Evolutionary conservation across 495 filamentous ascomycete genomes (phyloP).

Genomic region (Trichoderma orchidacearum): DNA sequence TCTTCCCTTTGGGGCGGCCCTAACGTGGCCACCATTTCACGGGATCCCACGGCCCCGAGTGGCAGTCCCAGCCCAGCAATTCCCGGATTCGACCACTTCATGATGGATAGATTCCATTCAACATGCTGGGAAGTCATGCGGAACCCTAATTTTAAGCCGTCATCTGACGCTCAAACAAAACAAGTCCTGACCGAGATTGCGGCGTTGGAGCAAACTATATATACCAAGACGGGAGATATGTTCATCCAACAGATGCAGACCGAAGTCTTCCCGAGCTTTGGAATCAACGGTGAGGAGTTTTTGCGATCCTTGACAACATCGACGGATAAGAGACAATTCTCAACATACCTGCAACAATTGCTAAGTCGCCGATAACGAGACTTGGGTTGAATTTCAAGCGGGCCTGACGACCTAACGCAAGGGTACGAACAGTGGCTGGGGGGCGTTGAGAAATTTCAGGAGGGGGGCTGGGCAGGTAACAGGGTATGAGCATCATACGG

Average conservation of each 20-base stretch:
- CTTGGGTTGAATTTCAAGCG: not conserved
- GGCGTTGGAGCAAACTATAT: slow-evolving; percentile 70
- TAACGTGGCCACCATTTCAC: slow-evolving; percentile 45
- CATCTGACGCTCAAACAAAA: slow-evolving; percentile 68
- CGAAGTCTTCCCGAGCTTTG: slow-evolving; percentile 32
- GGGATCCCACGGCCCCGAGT: slow-evolving; percentile 25
- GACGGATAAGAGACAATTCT: slow-evolving; percentile 33
- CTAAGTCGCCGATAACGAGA: slow-evolving; percentile 14
- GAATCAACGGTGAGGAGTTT: slow-evolving; percentile 33
- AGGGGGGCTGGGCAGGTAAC: not conserved
- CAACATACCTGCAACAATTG: slow-evolving; percentile 30
- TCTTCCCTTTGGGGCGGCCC: slow-evolving; percentile 72
- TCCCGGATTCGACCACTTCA: slow-evolving; percentile 84
- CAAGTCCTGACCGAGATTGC: slow-evolving; percentile 78
- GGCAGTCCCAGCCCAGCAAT: slow-evolving; percentile 37
- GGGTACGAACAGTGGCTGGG: not conserved
- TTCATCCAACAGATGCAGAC: slow-evolving; percentile 35
- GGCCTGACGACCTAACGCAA: not conserved
- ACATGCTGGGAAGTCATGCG: slow-evolving; percentile 76
- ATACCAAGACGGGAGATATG: slow-evolving; percentile 61
- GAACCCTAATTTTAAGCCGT: slow-evolving; percentile 58
- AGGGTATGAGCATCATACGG: not conserved
- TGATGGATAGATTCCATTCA: slow-evolving; percentile 76
- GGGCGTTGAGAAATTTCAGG: not conserved
- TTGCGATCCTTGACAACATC: slow-evolving; percentile 34